A percentile compares a stretch with the other conserved stretches of the same genome.
phyloP scores from a whole-genome alignment of 225 moss, liverwort and hornwort genomes.

The Antitrichia curtipendula region DNA sequence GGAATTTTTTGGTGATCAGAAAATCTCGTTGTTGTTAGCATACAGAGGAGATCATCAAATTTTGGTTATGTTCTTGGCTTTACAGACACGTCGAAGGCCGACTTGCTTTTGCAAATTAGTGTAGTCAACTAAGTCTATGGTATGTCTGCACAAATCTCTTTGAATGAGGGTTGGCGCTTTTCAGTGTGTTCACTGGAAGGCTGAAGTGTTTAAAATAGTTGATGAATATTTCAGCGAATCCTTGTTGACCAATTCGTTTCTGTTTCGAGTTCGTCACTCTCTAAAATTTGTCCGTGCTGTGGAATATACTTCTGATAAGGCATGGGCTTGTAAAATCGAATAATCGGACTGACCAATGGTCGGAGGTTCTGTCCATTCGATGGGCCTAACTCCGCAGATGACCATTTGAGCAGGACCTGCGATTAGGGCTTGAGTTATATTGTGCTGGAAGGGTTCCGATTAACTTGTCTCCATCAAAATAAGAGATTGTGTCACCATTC shows the following conservation, averaged over 20 bases:
- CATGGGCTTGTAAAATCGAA: not conserved
- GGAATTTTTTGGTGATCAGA: not conserved
- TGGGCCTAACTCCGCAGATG: not conserved
- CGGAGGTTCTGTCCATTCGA: not conserved
- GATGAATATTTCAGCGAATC: not conserved
- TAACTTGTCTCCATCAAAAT: not conserved
- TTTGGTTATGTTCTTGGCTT: not conserved
- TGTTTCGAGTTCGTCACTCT: not conserved
- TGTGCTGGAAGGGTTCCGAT: not conserved
- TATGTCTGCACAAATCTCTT: not conserved
- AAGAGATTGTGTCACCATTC: not conserved
- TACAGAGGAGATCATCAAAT: not conserved
- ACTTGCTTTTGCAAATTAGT: not conserved
- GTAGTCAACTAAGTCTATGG: not conserved
- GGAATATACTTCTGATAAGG: not conserved
- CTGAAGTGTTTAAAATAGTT: not conserved
- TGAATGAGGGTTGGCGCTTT: not conserved
- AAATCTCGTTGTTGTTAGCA: not conserved
- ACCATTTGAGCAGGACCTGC: not conserved
- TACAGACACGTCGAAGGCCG: not conserved
- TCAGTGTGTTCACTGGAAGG: not conserved
- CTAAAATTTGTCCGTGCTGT: not conserved
- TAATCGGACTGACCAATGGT: not conserved
- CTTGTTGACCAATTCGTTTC: slow-evolving; percentile 30
- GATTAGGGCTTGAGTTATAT: not conserved